These are phyloP conservation scores for Knoxia roxburghii DNA, from an alignment of 257 asterid genomes.

Conservation along the genomic window DNA sequence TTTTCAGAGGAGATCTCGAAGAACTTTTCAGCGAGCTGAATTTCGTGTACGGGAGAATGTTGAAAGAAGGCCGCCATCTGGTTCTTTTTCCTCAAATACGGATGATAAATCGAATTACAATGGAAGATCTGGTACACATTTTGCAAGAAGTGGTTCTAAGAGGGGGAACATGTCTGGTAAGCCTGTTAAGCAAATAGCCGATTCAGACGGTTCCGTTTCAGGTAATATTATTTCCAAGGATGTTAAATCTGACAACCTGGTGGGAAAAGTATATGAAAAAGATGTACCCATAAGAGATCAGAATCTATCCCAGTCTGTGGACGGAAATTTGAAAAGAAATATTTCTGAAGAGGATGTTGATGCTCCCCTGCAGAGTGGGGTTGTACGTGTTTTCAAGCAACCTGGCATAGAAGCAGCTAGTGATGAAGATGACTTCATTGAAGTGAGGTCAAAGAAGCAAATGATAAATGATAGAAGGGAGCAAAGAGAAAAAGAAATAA, in stretches of 20 bases:
- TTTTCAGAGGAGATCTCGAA: constrained; percentile 68
- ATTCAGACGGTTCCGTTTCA: constrained; percentile 35
- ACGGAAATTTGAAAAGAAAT: constrained; percentile 47
- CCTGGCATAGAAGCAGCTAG: constrained; percentile 94
- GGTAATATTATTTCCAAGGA: constrained; percentile 34
- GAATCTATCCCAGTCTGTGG: constrained; percentile 32
- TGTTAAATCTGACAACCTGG: constrained; percentile 36
- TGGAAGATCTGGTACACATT: constrained; percentile 43
- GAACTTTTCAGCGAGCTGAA: constrained; percentile 66
- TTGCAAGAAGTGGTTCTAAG: constrained; percentile 73
- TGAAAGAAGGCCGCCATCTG: constrained; percentile 49
- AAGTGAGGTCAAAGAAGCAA: constrained; percentile 93
- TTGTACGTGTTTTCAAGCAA: constrained; percentile 84
- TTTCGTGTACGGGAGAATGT: constrained; percentile 69
- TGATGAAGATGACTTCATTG: constrained; percentile 94
- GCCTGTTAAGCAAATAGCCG: constrained; percentile 40
- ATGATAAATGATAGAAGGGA: constrained; percentile 92
- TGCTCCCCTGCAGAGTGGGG: constrained; percentile 94
- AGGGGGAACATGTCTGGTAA: constrained; percentile 55
- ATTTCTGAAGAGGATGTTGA: constrained; percentile 75
- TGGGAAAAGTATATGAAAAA: constrained; percentile 35
- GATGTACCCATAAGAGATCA: constrained; percentile 26
- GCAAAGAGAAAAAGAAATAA: constrained; percentile 84
- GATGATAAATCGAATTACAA: constrained; percentile 42
- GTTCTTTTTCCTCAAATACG: constrained; percentile 26